Percentiles rank a stretch among this genome's conserved stretches.
phyloP scores from a whole-genome alignment of 2,329 filamentous ascomycete genomes.

The Hymenoscyphus albidus region DNA sequence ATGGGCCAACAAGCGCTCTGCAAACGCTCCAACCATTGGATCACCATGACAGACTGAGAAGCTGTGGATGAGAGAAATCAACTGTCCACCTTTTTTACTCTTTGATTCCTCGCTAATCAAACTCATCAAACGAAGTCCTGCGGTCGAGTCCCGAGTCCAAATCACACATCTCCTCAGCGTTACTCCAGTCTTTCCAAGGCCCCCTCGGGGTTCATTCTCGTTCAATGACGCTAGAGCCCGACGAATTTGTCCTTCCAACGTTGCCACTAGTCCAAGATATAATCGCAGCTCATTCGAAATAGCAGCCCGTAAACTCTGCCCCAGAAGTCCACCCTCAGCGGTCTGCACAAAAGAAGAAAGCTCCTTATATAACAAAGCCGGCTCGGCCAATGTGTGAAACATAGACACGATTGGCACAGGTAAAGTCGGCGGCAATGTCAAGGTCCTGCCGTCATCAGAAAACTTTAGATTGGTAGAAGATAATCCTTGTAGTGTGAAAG shows the following conservation, averaged over 20 bases:
- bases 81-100: conserved; percentile 78
- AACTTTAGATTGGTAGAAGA: conserved; percentile 85
- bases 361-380: conserved; percentile 82
- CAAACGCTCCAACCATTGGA: conserved; percentile 89
- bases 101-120: conserved; percentile 89
- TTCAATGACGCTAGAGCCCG: conserved; percentile 73
- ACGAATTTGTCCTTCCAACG: conserved; percentile 86
- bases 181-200: conserved; percentile 81
- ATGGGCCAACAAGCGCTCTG: conserved; percentile 79
- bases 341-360: conserved; percentile 80
- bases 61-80: conserved; percentile 89
- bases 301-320: conserved; percentile 85
- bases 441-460: conserved; percentile 53
- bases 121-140: conserved; percentile 90
- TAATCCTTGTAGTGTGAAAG: conserved; percentile 88
- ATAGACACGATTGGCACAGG: conserved; percentile 83
- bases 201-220: conserved; percentile 60
- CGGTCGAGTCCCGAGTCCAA: conserved; percentile 95
- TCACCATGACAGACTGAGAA: conserved; percentile 94
- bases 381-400: conserved; percentile 85
- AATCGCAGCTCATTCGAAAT: conserved; percentile 80
- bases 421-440: conserved; percentile 74
- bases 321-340: conserved; percentile 77
- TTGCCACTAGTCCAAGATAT: conserved; percentile 87
- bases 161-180: conserved; percentile 94